A percentile compares a stretch with the other conserved stretches of the same genome.
These are phyloP conservation scores for Penicillium macrosclerotiorum DNA, from an alignment of 495 filamentous ascomycete species.

Conservation along the genomic window DNA sequence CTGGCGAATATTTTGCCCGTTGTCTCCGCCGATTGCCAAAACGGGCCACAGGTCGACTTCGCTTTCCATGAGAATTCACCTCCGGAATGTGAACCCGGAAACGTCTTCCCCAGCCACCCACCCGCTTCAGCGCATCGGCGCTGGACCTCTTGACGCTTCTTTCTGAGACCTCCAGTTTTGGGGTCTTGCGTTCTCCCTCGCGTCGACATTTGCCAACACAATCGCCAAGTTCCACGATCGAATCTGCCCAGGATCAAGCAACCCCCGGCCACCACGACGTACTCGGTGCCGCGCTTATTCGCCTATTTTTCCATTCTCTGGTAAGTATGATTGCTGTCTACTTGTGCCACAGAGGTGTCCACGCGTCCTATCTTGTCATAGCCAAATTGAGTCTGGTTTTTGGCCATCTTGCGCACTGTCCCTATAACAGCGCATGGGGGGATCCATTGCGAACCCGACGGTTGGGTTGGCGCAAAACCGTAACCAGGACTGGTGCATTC, in stretches of 20 bases:
- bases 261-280: too few species aligned
- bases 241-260: too few species aligned
- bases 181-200: too few species aligned
- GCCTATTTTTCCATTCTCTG: too few species aligned
- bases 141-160: too few species aligned
- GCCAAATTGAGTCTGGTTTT: not conserved
- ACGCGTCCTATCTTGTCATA: not conserved
- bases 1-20: conserved; percentile 4
- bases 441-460: conserved; percentile 6
- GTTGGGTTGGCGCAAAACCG: not conserved
- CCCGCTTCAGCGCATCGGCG: not conserved
- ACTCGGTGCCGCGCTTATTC: too few species aligned
- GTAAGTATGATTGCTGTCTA: not conserved
- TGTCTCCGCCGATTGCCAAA: conserved; percentile 11
- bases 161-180: too few species aligned
- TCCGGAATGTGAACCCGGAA: conserved; percentile 13
- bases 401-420: not conserved
- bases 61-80: too few species aligned
- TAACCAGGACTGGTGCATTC: conserved; percentile 3
- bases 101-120: conserved; percentile 8
- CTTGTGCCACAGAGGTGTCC: conserved; percentile 1
- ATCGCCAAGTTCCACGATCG: too few species aligned
- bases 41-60: too few species aligned
- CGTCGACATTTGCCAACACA: too few species aligned
- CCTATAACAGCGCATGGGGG: not conserved